Evolutionary conservation across 208 protist genomes (phyloP).

Genomic region (Jaenimonas drosophilae): DNA sequence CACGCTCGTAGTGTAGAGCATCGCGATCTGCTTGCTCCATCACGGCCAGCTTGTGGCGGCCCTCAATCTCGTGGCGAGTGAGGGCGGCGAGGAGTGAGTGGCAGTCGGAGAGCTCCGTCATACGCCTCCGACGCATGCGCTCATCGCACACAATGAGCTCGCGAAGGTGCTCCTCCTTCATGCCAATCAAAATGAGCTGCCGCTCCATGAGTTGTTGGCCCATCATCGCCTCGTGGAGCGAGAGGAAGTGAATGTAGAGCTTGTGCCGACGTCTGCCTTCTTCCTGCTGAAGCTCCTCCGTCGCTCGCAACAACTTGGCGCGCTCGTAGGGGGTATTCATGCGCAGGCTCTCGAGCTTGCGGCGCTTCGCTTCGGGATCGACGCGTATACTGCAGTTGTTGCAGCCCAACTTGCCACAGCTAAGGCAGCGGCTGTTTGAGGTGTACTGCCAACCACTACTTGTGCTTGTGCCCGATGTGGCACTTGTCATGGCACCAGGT

Average conservation of each 20-base stretch:
- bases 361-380: conserved; percentile 33
- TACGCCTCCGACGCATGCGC: too few relatives aligned
- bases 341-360: conserved; percentile 43
- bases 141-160: too few relatives aligned
- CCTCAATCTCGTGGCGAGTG: too few relatives aligned
- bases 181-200: conserved; percentile 12
- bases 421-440: conserved; percentile 56
- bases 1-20: too few relatives aligned
- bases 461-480: too few relatives aligned
- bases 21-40: too few relatives aligned
- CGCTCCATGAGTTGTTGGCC: conserved; percentile 12
- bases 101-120: too few relatives aligned
- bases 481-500: too few relatives aligned
- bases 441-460: conserved; percentile 81
- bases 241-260: conserved; percentile 17
- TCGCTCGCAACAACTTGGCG: conserved; percentile 38
- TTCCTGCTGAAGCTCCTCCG: conserved; percentile 32
- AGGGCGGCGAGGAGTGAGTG: too few relatives aligned
- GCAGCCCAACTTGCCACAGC: conserved; percentile 51
- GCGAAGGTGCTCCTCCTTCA: too few relatives aligned
- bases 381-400: conserved; percentile 21
- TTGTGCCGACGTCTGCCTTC: conserved; percentile 38
- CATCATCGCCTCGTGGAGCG: conserved; percentile 9
- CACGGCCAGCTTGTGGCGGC: too few relatives aligned
- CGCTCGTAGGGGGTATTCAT: conserved; percentile 73